A percentile compares a stretch with the other conserved stretches of the same genome.
These are phyloP conservation scores for Biscogniauxia sp. DNA, from an alignment of 2,329 filamentous ascomycete species.

Conservation along the genomic window DNA sequence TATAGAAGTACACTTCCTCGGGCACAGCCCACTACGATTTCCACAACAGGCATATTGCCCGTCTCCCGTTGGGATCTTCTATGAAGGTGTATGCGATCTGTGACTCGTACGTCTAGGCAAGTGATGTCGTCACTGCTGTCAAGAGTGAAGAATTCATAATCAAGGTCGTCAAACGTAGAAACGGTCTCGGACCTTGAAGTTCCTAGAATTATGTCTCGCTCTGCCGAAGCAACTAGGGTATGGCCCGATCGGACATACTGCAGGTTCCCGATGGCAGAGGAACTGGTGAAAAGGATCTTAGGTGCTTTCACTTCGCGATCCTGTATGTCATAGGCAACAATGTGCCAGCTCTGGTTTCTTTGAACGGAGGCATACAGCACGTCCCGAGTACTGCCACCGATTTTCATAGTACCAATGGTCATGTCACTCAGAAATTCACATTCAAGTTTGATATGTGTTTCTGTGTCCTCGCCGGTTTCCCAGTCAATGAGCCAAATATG, in stretches of 20 bases:
- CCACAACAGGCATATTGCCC: slow-evolving; percentile 46
- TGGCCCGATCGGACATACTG: slow-evolving; percentile 53
- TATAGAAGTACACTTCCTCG: slow-evolving; percentile 81
- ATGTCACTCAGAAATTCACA: slow-evolving; percentile 47
- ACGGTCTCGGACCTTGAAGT: slow-evolving; percentile 36
- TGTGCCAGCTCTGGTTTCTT: slow-evolving; percentile 37
- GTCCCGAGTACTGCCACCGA: slow-evolving; percentile 39
- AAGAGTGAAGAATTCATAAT: slow-evolving; percentile 58
- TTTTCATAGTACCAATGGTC: slow-evolving; percentile 38
- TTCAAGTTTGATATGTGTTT: slow-evolving; percentile 41
- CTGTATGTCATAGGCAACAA: slow-evolving; percentile 46
- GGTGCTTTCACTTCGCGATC: slow-evolving; percentile 27
- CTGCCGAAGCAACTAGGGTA: slow-evolving; percentile 55
- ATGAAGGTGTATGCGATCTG: slow-evolving; percentile 33
- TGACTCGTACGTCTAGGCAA: slow-evolving; percentile 60
- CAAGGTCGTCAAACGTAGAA: slow-evolving; percentile 39
- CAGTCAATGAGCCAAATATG: slow-evolving; percentile 58
- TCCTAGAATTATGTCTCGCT: slow-evolving; percentile 60
- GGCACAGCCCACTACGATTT: slow-evolving; percentile 74
- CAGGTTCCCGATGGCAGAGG: slow-evolving; percentile 45
- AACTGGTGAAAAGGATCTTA: slow-evolving; percentile 38
- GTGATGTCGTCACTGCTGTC: slow-evolving; percentile 63
- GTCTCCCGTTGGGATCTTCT: slow-evolving; percentile 29
- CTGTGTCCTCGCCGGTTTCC: slow-evolving; percentile 45
- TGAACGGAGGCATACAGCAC: slow-evolving; percentile 48